Evolutionary conservation across 768 basidiomycete genomes (phyloP).

Genomic region (Mycena crocata): DNA sequence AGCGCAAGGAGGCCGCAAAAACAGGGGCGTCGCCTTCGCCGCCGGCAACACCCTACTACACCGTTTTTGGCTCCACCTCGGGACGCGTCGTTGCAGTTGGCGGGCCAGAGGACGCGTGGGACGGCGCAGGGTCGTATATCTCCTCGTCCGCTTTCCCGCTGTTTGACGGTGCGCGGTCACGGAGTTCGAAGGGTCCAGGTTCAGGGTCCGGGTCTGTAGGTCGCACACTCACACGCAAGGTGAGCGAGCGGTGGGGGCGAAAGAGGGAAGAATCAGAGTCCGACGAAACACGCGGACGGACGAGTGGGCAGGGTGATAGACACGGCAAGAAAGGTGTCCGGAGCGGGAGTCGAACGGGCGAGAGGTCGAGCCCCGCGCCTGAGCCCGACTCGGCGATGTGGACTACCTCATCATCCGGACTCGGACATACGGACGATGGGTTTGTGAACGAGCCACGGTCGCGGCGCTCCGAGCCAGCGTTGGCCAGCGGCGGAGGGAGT

Average conservation of each 20-base stretch:
- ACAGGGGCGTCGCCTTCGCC: constrained; percentile 16
- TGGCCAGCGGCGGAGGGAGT: constrained; percentile 50
- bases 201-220: constrained; percentile 22
- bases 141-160: constrained; percentile 27
- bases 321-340: constrained; percentile 14
- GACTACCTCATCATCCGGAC: constrained; percentile 9
- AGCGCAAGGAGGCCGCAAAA: constrained; percentile 9
- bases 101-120: constrained; percentile 53
- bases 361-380: constrained; percentile 12
- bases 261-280: constrained; percentile 35
- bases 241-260: constrained; percentile 31
- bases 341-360: constrained; percentile 18
- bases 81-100: constrained; percentile 59
- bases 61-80: constrained; percentile 62
- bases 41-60: constrained; percentile 61
- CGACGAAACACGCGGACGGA: constrained; percentile 22
- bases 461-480: constrained; percentile 35
- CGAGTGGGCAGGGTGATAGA: constrained; percentile 16
- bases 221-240: constrained; percentile 31
- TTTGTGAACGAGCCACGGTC: constrained; percentile 32
- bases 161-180: constrained; percentile 33
- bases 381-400: constrained; percentile 3
- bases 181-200: constrained; percentile 20
- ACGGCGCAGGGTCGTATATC: constrained; percentile 33
- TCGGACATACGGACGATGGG: constrained; percentile 6